phyloP scores from a whole-genome alignment of 257 asterid genomes.

The Capsicum rhomboideum region DNA sequence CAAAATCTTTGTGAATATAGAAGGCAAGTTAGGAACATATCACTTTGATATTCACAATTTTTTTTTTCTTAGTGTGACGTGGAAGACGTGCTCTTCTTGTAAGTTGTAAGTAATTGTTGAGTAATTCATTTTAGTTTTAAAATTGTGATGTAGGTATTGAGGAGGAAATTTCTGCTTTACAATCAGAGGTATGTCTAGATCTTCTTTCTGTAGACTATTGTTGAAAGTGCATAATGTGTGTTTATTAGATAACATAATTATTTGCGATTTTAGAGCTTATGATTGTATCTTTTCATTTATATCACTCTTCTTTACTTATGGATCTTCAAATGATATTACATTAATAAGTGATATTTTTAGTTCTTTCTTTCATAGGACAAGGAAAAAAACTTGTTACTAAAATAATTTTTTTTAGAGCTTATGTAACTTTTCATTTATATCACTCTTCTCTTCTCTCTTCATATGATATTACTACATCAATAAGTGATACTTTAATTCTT shows the following conservation, averaged over 20 bases:
- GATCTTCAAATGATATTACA: too few species aligned
- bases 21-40: background rate
- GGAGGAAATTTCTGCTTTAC: slow-evolving; percentile 62
- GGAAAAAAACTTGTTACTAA: slow-evolving; percentile 90
- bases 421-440: background rate
- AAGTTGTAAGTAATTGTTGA: background rate
- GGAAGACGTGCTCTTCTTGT: too few species aligned
- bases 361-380: slow-evolving; percentile 36
- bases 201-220: too few species aligned
- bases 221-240: background rate
- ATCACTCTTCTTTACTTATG: background rate
- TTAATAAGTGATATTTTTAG: background rate
- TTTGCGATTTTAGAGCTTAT: background rate
- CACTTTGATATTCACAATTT: background rate
- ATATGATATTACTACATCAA: background rate
- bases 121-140: background rate
- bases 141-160: slow-evolving; percentile 51
- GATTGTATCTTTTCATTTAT: background rate
- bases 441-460: background rate
- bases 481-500: background rate
- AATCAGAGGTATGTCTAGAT: slow-evolving; percentile 51
- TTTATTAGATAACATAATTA: background rate
- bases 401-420: slow-evolving; percentile 63
- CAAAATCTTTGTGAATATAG: too few species aligned
- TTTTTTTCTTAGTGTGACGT: background rate